phyloP scores from a whole-genome alignment of 345 rosid species.

The Mercurialis annua region DNA sequence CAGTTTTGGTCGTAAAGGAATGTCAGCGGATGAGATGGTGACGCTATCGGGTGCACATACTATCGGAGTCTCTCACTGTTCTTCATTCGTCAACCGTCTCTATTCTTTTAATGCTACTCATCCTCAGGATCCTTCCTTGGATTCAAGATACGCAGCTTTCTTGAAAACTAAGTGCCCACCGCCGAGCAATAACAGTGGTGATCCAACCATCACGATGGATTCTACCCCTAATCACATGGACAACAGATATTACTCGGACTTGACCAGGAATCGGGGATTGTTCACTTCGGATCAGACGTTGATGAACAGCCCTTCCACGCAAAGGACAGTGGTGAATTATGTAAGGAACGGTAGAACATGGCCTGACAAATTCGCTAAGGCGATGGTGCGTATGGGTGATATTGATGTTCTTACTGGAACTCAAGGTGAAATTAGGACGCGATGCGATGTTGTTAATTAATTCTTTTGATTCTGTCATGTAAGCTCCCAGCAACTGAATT shows the following conservation, averaged over 20 bases:
- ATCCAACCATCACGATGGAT: background rate
- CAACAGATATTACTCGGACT: conserved; percentile 10
- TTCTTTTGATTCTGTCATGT: too few species aligned
- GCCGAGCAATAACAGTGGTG: background rate
- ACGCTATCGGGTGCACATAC: too few species aligned
- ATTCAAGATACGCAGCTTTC: conserved; percentile 13
- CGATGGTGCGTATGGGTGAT: conserved; percentile 32
- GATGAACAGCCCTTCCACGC: background rate
- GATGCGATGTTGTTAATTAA: conserved; percentile 6
- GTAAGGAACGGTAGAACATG: background rate
- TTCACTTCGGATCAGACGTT: conserved; percentile 13
- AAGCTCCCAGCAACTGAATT: too few species aligned
- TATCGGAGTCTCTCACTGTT: too few species aligned
- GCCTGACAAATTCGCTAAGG: conserved; percentile 21
- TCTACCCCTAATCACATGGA: conserved; percentile 1
- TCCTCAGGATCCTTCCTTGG: conserved; percentile 15
- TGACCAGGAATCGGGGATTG: background rate
- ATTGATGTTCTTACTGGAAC: conserved; percentile 25
- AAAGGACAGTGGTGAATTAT: background rate
- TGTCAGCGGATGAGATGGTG: too few species aligned
- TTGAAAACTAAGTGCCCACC: conserved; percentile 19
- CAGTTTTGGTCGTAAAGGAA: conserved; percentile 15
- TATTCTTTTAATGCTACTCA: too few species aligned
- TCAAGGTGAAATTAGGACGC: conserved; percentile 17
- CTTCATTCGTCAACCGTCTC: too few species aligned